A percentile compares a stretch with the other conserved stretches of the same genome.
phyloP scores from a whole-genome alignment of 2,329 filamentous ascomycete species.

The Talaromyces funiculosus region DNA sequence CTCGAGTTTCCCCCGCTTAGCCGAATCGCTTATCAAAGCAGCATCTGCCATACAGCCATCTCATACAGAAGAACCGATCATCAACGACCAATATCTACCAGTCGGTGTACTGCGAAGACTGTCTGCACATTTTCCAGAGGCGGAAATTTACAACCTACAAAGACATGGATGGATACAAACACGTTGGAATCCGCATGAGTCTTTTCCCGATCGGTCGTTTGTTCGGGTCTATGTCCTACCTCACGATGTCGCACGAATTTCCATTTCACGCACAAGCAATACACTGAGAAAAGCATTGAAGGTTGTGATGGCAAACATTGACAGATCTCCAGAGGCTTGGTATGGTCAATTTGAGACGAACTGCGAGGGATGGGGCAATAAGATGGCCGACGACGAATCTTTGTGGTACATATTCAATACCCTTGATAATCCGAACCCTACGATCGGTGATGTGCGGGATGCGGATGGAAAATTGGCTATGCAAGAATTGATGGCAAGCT shows the following conservation, averaged over 20 bases:
- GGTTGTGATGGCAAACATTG: slow-evolving; percentile 35
- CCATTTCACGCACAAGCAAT: slow-evolving; percentile 29
- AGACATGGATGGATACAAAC: slow-evolving; percentile 34
- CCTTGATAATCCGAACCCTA: slow-evolving; percentile 35
- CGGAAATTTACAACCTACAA: slow-evolving; percentile 25
- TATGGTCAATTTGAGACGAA: slow-evolving; percentile 21
- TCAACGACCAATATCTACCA: slow-evolving; percentile 22
- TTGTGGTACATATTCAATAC: slow-evolving; percentile 50
- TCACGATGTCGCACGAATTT: slow-evolving; percentile 32
- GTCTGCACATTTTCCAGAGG: slow-evolving; percentile 16
- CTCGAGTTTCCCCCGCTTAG: background rate
- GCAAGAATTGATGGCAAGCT: slow-evolving; percentile 28
- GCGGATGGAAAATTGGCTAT: slow-evolving; percentile 32
- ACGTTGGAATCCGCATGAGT: slow-evolving; percentile 16
- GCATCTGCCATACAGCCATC: background rate
- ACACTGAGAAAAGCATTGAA: slow-evolving; percentile 33
- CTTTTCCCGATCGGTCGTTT: slow-evolving; percentile 18
- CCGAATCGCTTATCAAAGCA: background rate
- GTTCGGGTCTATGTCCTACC: slow-evolving; percentile 37
- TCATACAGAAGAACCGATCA: slow-evolving; percentile 12
- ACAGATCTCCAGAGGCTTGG: slow-evolving; percentile 37
- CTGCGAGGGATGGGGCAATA: slow-evolving; percentile 13
- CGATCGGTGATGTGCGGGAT: slow-evolving; percentile 26
- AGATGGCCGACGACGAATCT: slow-evolving; percentile 35
- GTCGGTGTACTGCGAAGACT: slow-evolving; percentile 26